Conservation (phyloP, 2,329 filamentous ascomycete species). For the Fonsecaea erecta region DNA sequence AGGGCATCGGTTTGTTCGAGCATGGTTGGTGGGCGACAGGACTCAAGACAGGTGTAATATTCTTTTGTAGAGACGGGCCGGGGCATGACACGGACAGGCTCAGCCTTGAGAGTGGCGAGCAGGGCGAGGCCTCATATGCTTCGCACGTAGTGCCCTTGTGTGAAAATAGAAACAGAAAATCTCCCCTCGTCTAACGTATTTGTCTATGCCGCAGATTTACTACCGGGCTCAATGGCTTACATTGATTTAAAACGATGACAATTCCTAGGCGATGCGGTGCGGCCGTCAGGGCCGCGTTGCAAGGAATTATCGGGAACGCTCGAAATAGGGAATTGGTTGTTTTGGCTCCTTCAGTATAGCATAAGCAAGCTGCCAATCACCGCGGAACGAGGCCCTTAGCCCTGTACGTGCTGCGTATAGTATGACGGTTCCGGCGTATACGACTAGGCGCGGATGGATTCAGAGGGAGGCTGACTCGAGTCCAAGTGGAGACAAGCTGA, state of each 20-base stretch:
- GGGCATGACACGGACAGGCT: background rate
- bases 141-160: background rate
- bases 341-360: background rate
- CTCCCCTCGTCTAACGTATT: constrained; percentile 15
- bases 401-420: background rate
- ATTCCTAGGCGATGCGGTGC: background rate
- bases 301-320: background rate
- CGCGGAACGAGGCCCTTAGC: background rate
- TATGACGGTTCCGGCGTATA: background rate
- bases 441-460: background rate
- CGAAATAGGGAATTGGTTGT: background rate
- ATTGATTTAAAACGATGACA: background rate
- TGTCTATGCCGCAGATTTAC: background rate
- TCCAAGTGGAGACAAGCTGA: constrained; percentile 10
- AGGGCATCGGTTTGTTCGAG: background rate
- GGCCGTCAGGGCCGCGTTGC: background rate
- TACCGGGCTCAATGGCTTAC: background rate
- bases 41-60: background rate
- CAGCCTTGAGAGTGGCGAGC: background rate
- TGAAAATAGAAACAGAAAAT: constrained; percentile 24
- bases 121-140: background rate
- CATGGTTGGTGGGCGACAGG: background rate
- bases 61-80: background rate
- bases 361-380: constrained; percentile 5
- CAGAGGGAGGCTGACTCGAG: background rate